Evolutionary conservation across 2,329 filamentous ascomycete species (phyloP).

Genomic region (Ascochyta pisi): DNA sequence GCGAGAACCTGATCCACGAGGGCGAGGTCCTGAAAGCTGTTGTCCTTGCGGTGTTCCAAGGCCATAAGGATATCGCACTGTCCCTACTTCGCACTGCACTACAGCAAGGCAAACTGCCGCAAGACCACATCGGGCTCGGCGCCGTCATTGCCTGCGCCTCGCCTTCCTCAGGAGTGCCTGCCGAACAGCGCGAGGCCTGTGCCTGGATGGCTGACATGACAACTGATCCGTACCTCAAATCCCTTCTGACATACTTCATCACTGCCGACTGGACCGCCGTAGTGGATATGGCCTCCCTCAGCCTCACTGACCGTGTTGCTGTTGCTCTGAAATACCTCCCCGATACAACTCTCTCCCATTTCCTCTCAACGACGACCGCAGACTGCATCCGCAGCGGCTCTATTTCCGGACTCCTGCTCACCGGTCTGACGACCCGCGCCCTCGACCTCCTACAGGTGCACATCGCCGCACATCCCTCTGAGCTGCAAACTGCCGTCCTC

Average conservation of each 20-base stretch:
- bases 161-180: constrained; percentile 52
- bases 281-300: constrained; percentile 74
- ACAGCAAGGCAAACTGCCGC: constrained; percentile 67
- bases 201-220: constrained; percentile 68
- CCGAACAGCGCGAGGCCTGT: constrained; percentile 67
- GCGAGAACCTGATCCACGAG: constrained; percentile 58
- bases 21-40: constrained; percentile 76
- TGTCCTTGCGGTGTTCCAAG: constrained; percentile 76
- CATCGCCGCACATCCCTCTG: constrained; percentile 72
- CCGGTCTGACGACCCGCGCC: constrained; percentile 74
- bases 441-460: constrained; percentile 80
- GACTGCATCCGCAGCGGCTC: constrained; percentile 71
- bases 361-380: constrained; percentile 61
- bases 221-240: constrained; percentile 79
- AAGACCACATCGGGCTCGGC: constrained; percentile 56
- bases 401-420: constrained; percentile 78
- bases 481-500: constrained; percentile 79
- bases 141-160: constrained; percentile 57
- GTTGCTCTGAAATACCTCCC: constrained; percentile 77
- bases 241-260: constrained; percentile 78
- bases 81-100: constrained; percentile 73
- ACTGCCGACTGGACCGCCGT: constrained; percentile 79
- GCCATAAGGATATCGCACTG: constrained; percentile 71
- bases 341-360: constrained; percentile 55
- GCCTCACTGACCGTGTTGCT: constrained; percentile 75